Conservation (phyloP, 345 rosid species). For the Camelina hispida region DNA sequence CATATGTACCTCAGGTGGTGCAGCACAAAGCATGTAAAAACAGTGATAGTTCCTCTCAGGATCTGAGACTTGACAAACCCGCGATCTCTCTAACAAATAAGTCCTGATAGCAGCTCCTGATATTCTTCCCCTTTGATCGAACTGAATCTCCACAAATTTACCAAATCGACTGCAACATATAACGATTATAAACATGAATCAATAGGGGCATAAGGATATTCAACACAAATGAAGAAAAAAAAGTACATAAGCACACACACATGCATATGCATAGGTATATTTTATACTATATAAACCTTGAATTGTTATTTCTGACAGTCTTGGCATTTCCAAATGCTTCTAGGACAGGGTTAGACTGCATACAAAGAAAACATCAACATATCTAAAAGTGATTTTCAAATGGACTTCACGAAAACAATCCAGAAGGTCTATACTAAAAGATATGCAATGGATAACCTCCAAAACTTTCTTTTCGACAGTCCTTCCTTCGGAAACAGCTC, state of each 20-base stretch:
- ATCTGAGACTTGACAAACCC: constrained; percentile 98
- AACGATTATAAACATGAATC: constrained; percentile 38
- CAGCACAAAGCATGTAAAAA: constrained; percentile 99
- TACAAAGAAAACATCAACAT: constrained; percentile 38
- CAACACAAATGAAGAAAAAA: constrained; percentile 25
- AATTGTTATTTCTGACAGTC: constrained; percentile 97
- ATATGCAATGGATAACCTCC: constrained; percentile 62
- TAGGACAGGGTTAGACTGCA: constrained; percentile 97
- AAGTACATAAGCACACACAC: not conserved
- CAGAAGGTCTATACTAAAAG: constrained; percentile 24
- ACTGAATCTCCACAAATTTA: constrained; percentile 99
- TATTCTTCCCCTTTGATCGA: constrained; percentile 80
- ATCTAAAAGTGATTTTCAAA: not conserved
- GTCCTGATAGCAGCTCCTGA: constrained; percentile 99
- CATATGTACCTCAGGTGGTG: constrained; percentile 80
- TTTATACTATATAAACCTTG: constrained; percentile 59
- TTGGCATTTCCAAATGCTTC: constrained; percentile 99
- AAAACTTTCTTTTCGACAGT: constrained; percentile 95
- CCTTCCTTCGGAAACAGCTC: constrained; percentile 92
- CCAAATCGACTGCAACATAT: constrained; percentile 86
- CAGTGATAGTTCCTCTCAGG: constrained; percentile 99
- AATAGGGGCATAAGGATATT: constrained; percentile 9
- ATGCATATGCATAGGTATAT: not conserved
- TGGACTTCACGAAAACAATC: constrained; percentile 3
- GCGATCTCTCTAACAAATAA: constrained; percentile 94